These are phyloP conservation scores for Aspergillus phoenicis DNA, from an alignment of 2,329 filamentous ascomycete genomes.

Conservation along the genomic window DNA sequence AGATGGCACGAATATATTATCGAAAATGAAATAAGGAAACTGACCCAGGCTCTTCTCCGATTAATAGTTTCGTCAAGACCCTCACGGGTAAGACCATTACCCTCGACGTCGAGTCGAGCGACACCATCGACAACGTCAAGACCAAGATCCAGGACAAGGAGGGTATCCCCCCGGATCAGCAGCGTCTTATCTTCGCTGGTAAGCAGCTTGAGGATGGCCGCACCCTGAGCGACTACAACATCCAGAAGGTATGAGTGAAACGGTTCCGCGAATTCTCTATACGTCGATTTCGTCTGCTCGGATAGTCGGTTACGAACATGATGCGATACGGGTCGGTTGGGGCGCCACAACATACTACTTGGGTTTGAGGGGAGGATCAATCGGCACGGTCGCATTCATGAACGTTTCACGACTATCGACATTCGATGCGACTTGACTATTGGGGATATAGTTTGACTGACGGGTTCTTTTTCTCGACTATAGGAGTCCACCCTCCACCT, in stretches of 20 bases:
- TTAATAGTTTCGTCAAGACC: conserved; percentile 95
- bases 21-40: conserved; percentile 17
- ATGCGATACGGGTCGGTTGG: not conserved
- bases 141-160: conserved; percentile 99
- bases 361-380: not conserved
- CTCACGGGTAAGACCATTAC: conserved; percentile 99
- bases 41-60: conserved; percentile 26
- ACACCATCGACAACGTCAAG: conserved; percentile 99
- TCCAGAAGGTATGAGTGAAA: conserved; percentile 78
- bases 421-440: too few relatives aligned
- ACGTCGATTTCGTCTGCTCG: conserved; percentile 9
- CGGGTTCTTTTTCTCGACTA: conserved; percentile 27
- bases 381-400: conserved; percentile 4
- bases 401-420: not conserved
- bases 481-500: conserved; percentile 98
- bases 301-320: conserved; percentile 1
- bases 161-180: conserved; percentile 96
- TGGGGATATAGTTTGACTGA: conserved; percentile 34
- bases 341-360: not conserved
- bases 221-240: conserved; percentile 97
- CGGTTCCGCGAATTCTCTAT: conserved; percentile 9
- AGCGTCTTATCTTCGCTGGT: conserved; percentile 97
- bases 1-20: not conserved
- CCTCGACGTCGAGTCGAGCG: conserved; percentile 97
- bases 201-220: conserved; percentile 99